Percentiles rank a stretch among this genome's conserved stretches.
Evolutionary conservation across 1,284 basidiomycete species (phyloP).

Genomic region (Phaffia rhodozyma): DNA sequence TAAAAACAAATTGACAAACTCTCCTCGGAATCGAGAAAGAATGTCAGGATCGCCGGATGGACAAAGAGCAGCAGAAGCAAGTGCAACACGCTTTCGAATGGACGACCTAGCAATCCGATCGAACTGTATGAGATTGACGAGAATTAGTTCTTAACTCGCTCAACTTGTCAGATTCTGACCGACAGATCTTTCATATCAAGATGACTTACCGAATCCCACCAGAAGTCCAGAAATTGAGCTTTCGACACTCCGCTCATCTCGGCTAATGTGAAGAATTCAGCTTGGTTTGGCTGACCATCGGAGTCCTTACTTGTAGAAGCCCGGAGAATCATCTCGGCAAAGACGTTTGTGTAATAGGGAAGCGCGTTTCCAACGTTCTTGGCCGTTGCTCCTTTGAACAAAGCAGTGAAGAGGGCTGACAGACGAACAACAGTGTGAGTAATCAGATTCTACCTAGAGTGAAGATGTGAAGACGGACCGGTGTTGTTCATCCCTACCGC

Average conservation of each 20-base stretch:
- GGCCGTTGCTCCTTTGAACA: background rate
- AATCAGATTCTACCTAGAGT: background rate
- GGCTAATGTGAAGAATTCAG: conserved; percentile 46
- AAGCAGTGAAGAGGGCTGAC: conserved; percentile 33
- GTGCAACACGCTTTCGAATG: conserved; percentile 57
- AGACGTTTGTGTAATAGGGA: conserved; percentile 53
- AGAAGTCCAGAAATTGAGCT: conserved; percentile 52
- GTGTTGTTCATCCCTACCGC: background rate
- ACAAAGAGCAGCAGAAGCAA: conserved; percentile 58
- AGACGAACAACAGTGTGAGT: background rate
- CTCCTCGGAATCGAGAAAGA: conserved; percentile 53
- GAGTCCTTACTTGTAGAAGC: conserved; percentile 53
- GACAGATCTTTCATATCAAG: background rate
- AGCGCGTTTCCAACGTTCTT: conserved; percentile 40
- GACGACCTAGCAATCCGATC: conserved; percentile 69
- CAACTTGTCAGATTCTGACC: no score
- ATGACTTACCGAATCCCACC: conserved; percentile 56
- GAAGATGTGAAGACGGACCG: background rate
- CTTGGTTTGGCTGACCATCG: conserved; percentile 39
- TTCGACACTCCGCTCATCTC: conserved; percentile 33
- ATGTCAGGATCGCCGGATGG: conserved; percentile 53
- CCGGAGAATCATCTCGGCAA: conserved; percentile 53
- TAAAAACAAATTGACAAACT: conserved; percentile 77
- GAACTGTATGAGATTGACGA: conserved; percentile 43
- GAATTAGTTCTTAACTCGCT: background rate